These are phyloP conservation scores for Diaporthe vexans DNA, from an alignment of 2,329 filamentous ascomycete genomes.

Conservation along the genomic window DNA sequence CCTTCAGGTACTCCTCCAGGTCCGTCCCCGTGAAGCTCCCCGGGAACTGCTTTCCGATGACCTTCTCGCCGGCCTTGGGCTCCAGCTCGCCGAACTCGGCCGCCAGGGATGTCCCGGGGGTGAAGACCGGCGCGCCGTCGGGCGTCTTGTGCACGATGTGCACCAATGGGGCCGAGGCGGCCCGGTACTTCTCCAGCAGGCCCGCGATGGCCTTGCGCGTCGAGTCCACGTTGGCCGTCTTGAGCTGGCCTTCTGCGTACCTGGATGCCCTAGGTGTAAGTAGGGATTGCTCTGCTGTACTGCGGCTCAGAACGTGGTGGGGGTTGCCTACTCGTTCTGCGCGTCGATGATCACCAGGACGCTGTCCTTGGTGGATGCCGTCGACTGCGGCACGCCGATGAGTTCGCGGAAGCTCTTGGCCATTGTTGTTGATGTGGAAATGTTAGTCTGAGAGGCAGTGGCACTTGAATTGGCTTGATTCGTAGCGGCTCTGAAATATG, in stretches of 20 bases:
- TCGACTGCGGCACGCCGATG: constrained; percentile 67
- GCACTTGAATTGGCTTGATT: background rate
- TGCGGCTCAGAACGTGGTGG: no score
- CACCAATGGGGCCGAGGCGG: constrained; percentile 63
- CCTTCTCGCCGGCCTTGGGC: constrained; percentile 67
- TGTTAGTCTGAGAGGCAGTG: background rate
- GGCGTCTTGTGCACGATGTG: constrained; percentile 73
- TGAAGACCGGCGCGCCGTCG: constrained; percentile 75
- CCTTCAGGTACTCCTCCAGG: constrained; percentile 67
- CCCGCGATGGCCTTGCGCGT: constrained; percentile 69
- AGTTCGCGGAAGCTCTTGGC: constrained; percentile 58
- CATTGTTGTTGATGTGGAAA: background rate
- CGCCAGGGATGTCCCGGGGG: constrained; percentile 70
- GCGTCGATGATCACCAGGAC: constrained; percentile 78
- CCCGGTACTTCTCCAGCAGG: constrained; percentile 73
- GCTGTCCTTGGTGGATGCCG: constrained; percentile 69
- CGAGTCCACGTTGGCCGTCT: constrained; percentile 64
- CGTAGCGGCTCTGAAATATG: background rate
- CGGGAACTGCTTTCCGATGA: constrained; percentile 70
- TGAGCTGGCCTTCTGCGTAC: constrained; percentile 69
- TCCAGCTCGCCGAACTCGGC: constrained; percentile 72
- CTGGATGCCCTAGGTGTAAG: background rate
- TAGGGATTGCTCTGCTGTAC: background rate
- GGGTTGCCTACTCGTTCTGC: constrained; percentile 71
- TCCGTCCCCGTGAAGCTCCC: constrained; percentile 73